Evolutionary conservation across 2,329 filamentous ascomycete genomes (phyloP).

Genomic region (Exophiala lecanii-corni): DNA sequence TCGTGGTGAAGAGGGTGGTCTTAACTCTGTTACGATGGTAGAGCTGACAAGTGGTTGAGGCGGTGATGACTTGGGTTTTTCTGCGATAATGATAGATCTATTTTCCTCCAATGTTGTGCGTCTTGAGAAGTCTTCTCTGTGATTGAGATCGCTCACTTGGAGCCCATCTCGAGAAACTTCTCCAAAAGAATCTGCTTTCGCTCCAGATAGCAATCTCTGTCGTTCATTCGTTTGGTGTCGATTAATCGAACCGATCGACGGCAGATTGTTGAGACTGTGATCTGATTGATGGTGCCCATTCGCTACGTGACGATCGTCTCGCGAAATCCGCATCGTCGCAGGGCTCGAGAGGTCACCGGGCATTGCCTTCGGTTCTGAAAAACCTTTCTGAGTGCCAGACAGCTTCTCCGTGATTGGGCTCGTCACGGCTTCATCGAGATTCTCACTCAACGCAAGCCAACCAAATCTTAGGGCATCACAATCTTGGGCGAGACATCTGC

Average conservation of each 20-base stretch:
- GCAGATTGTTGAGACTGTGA: neutral
- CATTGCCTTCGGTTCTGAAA: neutral
- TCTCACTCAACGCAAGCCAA: conserved; percentile 1
- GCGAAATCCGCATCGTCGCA: neutral
- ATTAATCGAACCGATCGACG: neutral
- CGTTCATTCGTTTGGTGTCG: neutral
- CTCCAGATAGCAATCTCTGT: neutral
- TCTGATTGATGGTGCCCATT: neutral
- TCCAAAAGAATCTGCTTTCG: neutral
- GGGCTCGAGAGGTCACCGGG: neutral
- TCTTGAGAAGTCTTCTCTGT: neutral
- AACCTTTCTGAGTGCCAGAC: neutral
- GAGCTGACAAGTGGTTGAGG: neutral
- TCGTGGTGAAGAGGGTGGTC: neutral
- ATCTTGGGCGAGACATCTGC: neutral
- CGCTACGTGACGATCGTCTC: neutral
- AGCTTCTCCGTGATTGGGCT: neutral
- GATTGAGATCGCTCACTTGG: neutral
- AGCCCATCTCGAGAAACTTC: neutral
- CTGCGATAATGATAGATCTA: neutral
- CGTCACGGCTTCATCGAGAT: neutral
- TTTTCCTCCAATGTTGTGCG: neutral
- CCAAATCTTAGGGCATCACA: neutral
- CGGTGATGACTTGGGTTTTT: neutral
- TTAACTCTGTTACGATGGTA: neutral